Evolutionary conservation across 1,284 basidiomycete genomes (phyloP).

Genomic region (Pseudozyma thailandica): DNA sequence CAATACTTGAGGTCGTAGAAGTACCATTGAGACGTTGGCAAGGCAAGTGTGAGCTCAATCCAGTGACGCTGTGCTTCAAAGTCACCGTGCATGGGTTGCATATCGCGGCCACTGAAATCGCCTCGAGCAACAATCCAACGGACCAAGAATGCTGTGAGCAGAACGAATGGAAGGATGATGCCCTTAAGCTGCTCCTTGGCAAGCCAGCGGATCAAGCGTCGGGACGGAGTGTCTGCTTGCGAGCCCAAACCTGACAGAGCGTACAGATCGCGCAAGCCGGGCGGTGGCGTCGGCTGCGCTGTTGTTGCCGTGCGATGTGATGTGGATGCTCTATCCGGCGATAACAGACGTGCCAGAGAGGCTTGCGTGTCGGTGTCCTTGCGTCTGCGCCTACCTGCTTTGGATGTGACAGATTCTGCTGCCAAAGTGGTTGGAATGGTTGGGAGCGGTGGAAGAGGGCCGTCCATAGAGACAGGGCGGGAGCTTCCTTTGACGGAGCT

Average conservation of each 20-base stretch:
- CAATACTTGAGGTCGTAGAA: slow-evolving; percentile 86
- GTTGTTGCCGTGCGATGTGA: slow-evolving; percentile 8
- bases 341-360: slow-evolving; percentile 21
- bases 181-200: slow-evolving; percentile 50
- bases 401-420: slow-evolving; percentile 32
- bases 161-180: slow-evolving; percentile 26
- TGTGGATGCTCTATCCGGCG: slow-evolving; percentile 7
- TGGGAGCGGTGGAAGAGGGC: slow-evolving; percentile 23
- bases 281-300: slow-evolving; percentile 1
- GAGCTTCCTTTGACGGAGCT: slow-evolving; percentile 28
- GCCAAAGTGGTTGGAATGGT: slow-evolving; percentile 14
- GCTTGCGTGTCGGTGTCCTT: slow-evolving; percentile 12
- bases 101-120: slow-evolving; percentile 73
- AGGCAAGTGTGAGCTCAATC: slow-evolving; percentile 86
- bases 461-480: slow-evolving; percentile 30
- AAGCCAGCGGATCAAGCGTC: slow-evolving; percentile 54
- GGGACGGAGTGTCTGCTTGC: slow-evolving; percentile 53
- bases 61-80: slow-evolving; percentile 94
- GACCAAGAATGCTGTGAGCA: slow-evolving; percentile 39
- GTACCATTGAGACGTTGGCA: slow-evolving; percentile 83
- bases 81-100: slow-evolving; percentile 86
- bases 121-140: slow-evolving; percentile 51
- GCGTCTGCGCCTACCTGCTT: slow-evolving; percentile 15
- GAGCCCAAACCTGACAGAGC: slow-evolving; percentile 26
- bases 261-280: slow-evolving; percentile 32